A percentile compares a stretch with the other conserved stretches of the same genome.
phyloP scores from a whole-genome alignment of 1,284 basidiomycete species.

The Rhodotorula sp. region DNA sequence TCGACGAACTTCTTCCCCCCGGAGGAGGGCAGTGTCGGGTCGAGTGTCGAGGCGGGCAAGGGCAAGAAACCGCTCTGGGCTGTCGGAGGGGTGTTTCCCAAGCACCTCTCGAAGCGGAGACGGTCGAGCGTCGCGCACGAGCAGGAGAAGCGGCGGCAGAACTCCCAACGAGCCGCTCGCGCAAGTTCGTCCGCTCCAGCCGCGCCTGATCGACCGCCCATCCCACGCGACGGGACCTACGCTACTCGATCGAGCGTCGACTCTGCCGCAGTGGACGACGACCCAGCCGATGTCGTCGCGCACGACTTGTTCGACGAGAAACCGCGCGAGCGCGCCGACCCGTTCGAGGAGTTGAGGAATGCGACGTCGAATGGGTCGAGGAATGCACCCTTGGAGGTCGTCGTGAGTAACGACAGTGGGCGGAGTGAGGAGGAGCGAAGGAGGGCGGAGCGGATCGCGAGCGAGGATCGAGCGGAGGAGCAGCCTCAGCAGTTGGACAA shows the following conservation, averaged over 20 bases:
- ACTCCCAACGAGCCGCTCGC: background rate
- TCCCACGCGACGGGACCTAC: too few species aligned
- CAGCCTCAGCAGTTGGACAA: background rate
- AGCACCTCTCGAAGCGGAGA: slow-evolving; percentile 1
- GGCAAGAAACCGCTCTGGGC: slow-evolving; percentile 12
- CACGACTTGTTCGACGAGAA: background rate
- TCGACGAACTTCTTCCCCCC: background rate
- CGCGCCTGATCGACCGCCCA: background rate
- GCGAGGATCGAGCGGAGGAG: background rate
- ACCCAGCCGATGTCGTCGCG: background rate
- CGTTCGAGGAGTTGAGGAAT: slow-evolving; percentile 12
- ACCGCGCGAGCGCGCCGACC: slow-evolving; percentile 12
- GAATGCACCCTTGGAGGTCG: background rate
- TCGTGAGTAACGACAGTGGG: background rate
- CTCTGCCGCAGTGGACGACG: background rate
- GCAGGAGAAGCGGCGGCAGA: background rate
- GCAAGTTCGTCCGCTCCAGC: background rate
- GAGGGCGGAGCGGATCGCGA: background rate
- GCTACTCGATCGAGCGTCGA: background rate
- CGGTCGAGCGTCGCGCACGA: slow-evolving; percentile 5
- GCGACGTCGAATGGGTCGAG: background rate
- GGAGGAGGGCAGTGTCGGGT: background rate
- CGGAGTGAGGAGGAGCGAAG: background rate
- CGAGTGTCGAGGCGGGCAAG: background rate
- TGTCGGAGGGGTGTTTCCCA: slow-evolving; percentile 27